Percentiles rank a stretch among this genome's conserved stretches.
Evolutionary conservation across 805 yeast species (phyloP).

Genomic region (Barnettozyma vustinii): DNA sequence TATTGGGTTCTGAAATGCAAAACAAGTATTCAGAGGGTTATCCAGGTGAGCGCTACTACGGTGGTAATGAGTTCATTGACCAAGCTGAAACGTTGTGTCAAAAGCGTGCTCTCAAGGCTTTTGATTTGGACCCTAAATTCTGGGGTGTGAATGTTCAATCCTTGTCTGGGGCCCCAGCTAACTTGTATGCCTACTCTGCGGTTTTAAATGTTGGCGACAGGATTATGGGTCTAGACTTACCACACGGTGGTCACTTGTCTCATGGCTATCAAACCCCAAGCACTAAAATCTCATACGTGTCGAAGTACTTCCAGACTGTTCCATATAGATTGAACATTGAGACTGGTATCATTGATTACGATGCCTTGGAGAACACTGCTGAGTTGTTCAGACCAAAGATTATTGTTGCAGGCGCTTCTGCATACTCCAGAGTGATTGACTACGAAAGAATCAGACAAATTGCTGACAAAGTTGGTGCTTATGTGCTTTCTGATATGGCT

Average conservation of each 20-base stretch:
- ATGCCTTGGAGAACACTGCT: conserved; percentile 88
- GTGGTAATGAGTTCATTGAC: conserved; percentile 97
- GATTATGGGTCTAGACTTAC: conserved; percentile 95
- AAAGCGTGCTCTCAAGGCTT: conserved; percentile 89
- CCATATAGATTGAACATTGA: conserved; percentile 91
- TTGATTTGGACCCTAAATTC: conserved; percentile 66
- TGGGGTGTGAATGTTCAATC: conserved; percentile 99
- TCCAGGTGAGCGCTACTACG: conserved; percentile 98
- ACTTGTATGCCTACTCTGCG: conserved; percentile 94
- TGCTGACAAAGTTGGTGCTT: conserved; percentile 97
- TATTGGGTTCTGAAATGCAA: conserved; percentile 95
- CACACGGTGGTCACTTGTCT: conserved; percentile 98
- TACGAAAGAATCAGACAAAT: conserved; percentile 94
- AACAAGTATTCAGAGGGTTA: conserved; percentile 99
- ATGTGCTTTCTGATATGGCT: conserved; percentile 95
- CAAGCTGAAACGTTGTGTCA: conserved; percentile 90
- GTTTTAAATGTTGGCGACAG: conserved; percentile 93
- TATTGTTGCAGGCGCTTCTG: conserved; percentile 96
- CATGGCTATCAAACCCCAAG: conserved; percentile 97
- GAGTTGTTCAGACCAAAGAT: conserved; percentile 91
- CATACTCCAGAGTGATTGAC: conserved; percentile 94
- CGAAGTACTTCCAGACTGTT: conserved; percentile 97
- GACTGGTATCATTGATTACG: conserved; percentile 96
- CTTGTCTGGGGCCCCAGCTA: conserved; percentile 96
- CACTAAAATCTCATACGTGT: conserved; percentile 90